Base-by-base conservation (phyloP, 768 basidiomycete genomes). In the Termitomyces sp. region DNA sequence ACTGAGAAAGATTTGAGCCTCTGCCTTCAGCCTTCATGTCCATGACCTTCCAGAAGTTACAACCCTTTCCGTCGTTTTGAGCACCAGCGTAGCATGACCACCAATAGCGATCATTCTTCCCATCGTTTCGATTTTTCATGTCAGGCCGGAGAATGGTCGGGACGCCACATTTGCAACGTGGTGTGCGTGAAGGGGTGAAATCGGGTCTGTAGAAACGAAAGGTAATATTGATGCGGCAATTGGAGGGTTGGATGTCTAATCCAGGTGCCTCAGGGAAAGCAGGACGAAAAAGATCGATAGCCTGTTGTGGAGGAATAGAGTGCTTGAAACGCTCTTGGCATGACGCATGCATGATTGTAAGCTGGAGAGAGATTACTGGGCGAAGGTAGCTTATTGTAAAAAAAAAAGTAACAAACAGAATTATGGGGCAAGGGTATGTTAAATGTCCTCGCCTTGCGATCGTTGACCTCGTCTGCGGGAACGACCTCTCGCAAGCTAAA, bases 151-250 rank as follows among this genome's bases (percentile, higher is more conserved):
- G 71, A 41, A 89, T 80, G 10, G 81, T 84, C 1, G 89, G 88
- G 21, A 88, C 72, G 14, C 78, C 81, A 64, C 91, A 93, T 62
- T 84, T 81, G 64, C 91, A 93, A 43, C 76, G 76, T 1, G 91
- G 91, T 1, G 81, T 89, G 39, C 71, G 82, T 23, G 72, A 65
- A 3, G 91, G 80, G 23, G 75, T 73, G 66, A 88, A 93, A 70
- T 93, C 91, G 6, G 91, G 91, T 54, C 91, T 80, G 61, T 86
- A 93, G 66, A 93, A 93, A 16, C 91, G 79, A 66, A 93, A 93
- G 0, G 91, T 93, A 55, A 93, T 85, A 62, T 93, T 93, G 64
- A 93, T 91, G 25, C 89, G 82, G 61, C 79, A 84, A 59, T 82
- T 90, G 8, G 80, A 84, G 1, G 81, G 73, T 47, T 81, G 77